Evolutionary conservation across 176 grass and related monocot species (phyloP), one percentile per base, ranked within the genome.

Genomic region (Avena sativa): DNA sequence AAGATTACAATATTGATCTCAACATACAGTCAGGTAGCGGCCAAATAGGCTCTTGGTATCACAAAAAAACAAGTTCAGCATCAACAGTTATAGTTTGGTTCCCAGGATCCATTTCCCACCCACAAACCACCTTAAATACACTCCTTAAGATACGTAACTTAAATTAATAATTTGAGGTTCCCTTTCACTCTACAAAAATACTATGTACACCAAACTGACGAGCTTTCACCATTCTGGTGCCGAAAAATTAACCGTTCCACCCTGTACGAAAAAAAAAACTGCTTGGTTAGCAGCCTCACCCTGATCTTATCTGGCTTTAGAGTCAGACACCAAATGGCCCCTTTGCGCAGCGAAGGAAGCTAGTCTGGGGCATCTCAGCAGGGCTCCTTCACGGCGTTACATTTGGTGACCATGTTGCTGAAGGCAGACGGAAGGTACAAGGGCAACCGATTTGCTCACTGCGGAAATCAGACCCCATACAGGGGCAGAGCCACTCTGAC

Each of bases 401-500:
- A 46, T 76, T 80, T 68, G 59, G 38, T 36, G 8, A 47, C 52
- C 30, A 25, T 56, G 62, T 44, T 70, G 60, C 70, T 26, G 82
- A 63, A 57, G 71, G 50, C 32, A 46, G 11, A 66, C 52, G 47
- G 60, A 58, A 58, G 25, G 21, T 8, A 79, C 25, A 80, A 20
- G 60, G 34, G 34, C n/a, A 63, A 62, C 46, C 0, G 14, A 82
- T 26, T 30, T 6, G 57, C 60, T 60, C 5, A 5, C 9, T 23
- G 50, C 12, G 20, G 70, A 77, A 89, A 61, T 96, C 77, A 99
- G 72, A 94, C 80, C 17, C 94, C 97, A 20, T 90, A 97, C 11
- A 97, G 71, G 47, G 91, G 97, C 63, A 96, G 49, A 36, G 67
- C 91, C 34, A 99, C 92, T 86, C 92, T 96, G 56, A 96, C 80